Evolutionary conservation across 2,329 filamentous ascomycete genomes (phyloP), one percentile per base, ranked within the genome.

Genomic region (Aspergillus nomiae): DNA sequence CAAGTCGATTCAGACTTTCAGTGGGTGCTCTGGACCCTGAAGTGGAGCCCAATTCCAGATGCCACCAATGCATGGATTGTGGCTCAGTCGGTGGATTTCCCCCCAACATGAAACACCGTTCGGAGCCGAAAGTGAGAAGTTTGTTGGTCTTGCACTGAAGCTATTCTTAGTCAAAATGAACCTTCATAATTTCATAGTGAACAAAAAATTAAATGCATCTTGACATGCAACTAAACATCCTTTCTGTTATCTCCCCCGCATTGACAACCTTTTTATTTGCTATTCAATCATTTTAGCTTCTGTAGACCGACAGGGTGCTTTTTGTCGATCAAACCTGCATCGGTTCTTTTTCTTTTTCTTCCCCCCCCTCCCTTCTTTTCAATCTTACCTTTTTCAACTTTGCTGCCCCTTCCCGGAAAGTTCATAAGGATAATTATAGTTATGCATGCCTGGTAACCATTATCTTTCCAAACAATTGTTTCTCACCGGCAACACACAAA

Each of bases 211-310:
- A 19, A 41, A 41, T n/a, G 19, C 38, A n/a, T 16, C 45, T 48
- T 12, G 14, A 48, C 45, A 28, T 26, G 12, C 45, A 28, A 28
- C 16, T 26, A 16, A 48, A 48, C 21, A 28, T 48, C 45, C 45
- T 12, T 56, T 41, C 3, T 41, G 34, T 26, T 51, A 24, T 54
- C 58, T 41, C 57, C 64, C 64, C 61, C 64, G 64, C 64, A 64
- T 58, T 30, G 34, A 54, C 14, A 30, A 24, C 28, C 16, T 34
- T 50, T 50, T 50, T 28, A 14, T 48, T 26, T 4, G n/a, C 45
- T 16, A 14, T 16, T 48, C 24, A 11, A 16, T 11, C 45, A 26
- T 28, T 48, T 26, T 53, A 53, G 26, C 50, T 34, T 28, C 50
- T 53, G 51, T 54, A 54, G 30, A 54, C 30, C n/a, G 28, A 16